Base-by-base conservation (phyloP, 371 early-diverging fungal genomes). In the Haplosporangium sp. region DNA sequence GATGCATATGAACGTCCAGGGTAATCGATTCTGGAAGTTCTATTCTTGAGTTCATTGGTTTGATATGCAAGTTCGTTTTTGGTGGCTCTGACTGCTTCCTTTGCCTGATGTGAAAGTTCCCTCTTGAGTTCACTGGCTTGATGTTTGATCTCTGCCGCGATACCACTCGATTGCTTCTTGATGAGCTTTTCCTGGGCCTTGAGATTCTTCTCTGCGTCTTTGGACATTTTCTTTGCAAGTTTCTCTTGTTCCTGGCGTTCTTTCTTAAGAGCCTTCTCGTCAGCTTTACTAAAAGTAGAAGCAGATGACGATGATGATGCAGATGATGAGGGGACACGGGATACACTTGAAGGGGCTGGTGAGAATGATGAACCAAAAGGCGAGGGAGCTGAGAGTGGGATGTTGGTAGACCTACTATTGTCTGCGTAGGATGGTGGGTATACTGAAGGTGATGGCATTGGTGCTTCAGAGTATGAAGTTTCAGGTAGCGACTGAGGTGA, bases 41-140 rank as follows among this genome's bases (percentile, higher is more conserved):
- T 17, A 39, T 17, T 38, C 35, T 10, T 15, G 45, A 59, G 34
- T 27, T 58, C 53, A 34, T 35, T 15, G 5, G 19, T 20, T 19
- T 47, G 39, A 3, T 27, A 17, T n/a, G 9, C 37, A 35, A 63
- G 45, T 39, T 56, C 63, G 0, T 52, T 67, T 45, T 63, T 67
- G 42, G 60, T 38, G 4, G 47, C 20, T 9, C 35, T 59, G 53
- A 69, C 61, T 0, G 69, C 69, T 11, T 44, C 27, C 39, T 74
- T 69, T 2, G 69, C 40, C 38, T 74, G 74, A 11, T 61, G 64
- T 1, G 62, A 50, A 17, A 74, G 52, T 7, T 69, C 74, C 13
- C 61, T 40, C 55, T 69, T 74, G 38, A 74, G 45, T 17, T 48
- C 68, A 3, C 34, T 42, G 13, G 67, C 61, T 20, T 72, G 72